A percentile compares a stretch with the other conserved stretches of the same genome.
Conservation (phyloP, 2,329 filamentous ascomycete species). For the Xylaria sp. region DNA sequence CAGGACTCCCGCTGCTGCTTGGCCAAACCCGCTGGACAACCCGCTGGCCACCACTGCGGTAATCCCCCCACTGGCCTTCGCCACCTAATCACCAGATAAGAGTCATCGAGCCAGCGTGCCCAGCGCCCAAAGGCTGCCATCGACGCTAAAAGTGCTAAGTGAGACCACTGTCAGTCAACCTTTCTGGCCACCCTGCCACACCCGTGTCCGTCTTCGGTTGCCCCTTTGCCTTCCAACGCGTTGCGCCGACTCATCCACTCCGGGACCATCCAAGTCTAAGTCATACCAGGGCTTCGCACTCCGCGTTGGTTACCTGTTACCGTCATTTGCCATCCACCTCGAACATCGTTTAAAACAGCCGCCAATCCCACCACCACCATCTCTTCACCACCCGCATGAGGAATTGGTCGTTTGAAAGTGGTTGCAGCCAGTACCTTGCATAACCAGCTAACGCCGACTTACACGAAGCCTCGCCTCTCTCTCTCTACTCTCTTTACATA, state of each 20-base stretch:
- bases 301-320: slow-evolving; percentile 38
- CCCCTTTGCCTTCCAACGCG: slow-evolving; percentile 38
- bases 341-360: slow-evolving; percentile 44
- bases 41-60: slow-evolving; percentile 37
- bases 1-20: slow-evolving; percentile 25
- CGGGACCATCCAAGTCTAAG: slow-evolving; percentile 34
- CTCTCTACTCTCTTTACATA: slow-evolving; percentile 6
- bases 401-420: slow-evolving; percentile 42
- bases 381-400: slow-evolving; percentile 40
- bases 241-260: slow-evolving; percentile 42
- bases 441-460: slow-evolving; percentile 39
- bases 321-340: slow-evolving; percentile 40
- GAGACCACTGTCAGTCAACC: slow-evolving; percentile 40
- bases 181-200: slow-evolving; percentile 43
- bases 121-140: slow-evolving; percentile 41
- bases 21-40: slow-evolving; percentile 15
- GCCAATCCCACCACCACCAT: slow-evolving; percentile 32
- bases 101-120: slow-evolving; percentile 50
- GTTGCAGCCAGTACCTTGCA: slow-evolving; percentile 52
- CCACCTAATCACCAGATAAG: slow-evolving; percentile 50
- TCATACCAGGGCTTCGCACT: slow-evolving; percentile 27
- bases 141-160: slow-evolving; percentile 36
- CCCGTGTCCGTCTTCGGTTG: slow-evolving; percentile 43
- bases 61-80: slow-evolving; percentile 49
- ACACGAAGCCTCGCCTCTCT: slow-evolving; percentile 10